Evolutionary conservation across 2,329 filamentous ascomycete genomes (phyloP).

Genomic region (Lasiodiplodia citricola): DNA sequence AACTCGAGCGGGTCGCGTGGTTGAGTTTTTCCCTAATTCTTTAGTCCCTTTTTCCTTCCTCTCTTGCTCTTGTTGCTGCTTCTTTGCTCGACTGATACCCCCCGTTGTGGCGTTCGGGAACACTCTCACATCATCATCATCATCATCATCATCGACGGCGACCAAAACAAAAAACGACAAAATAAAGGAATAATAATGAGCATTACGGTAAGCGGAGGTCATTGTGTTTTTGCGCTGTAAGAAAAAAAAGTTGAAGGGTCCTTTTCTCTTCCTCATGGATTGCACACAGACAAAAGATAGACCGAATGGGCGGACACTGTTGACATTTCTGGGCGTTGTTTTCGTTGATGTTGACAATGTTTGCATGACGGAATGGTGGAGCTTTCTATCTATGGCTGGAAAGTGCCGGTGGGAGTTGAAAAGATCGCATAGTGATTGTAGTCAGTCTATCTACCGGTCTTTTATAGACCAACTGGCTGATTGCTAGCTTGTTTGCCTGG

Average conservation of each 20-base stretch:
- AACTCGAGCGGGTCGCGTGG: conserved; percentile 22
- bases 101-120: conserved; percentile 16
- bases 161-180: background rate
- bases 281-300: conserved; percentile 1
- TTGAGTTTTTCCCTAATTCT: background rate
- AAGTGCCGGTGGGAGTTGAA: background rate
- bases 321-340: conserved; percentile 15
- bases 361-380: background rate
- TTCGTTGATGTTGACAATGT: background rate
- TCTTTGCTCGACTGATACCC: conserved; percentile 23
- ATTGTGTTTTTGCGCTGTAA: background rate
- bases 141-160: conserved; percentile 1
- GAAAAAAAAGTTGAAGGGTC: background rate
- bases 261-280: background rate
- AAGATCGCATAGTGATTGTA: too few relatives aligned
- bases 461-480: too few relatives aligned
- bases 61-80: conserved; percentile 7
- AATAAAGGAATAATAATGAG: background rate
- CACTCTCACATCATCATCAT: conserved; percentile 7
- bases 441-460: too few relatives aligned
- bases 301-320: conserved; percentile 10
- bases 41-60: background rate
- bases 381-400: background rate
- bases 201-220: background rate
- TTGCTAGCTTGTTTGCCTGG: too few relatives aligned